Evolutionary conservation across 768 basidiomycete species (phyloP).

Genomic region (Rickenella mellea): DNA sequence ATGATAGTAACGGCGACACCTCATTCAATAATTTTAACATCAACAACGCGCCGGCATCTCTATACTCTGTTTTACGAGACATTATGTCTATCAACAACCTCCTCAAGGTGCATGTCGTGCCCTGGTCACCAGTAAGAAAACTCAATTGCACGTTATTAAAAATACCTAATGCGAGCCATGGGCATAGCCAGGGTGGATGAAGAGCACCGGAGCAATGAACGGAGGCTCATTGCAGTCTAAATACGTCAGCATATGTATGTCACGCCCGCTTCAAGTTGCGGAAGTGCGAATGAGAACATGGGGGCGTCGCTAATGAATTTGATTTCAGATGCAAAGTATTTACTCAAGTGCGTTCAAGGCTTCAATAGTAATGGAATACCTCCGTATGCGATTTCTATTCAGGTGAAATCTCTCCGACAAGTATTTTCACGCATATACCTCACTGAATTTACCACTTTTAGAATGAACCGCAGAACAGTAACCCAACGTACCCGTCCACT

Average conservation of each 20-base stretch:
- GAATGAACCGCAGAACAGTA: constrained; percentile 44
- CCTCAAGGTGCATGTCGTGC: constrained; percentile 47
- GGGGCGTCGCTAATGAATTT: constrained; percentile 5
- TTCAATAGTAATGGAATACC: constrained; percentile 51
- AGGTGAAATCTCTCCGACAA: constrained; percentile 21
- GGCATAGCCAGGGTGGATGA: constrained; percentile 74
- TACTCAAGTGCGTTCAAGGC: constrained; percentile 63
- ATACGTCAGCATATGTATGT: constrained; percentile 41
- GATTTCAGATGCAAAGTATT: constrained; percentile 54
- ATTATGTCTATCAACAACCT: constrained; percentile 47
- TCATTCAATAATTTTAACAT: constrained; percentile 50
- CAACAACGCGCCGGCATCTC: constrained; percentile 45
- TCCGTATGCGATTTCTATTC: constrained; percentile 54
- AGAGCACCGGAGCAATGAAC: constrained; percentile 53
- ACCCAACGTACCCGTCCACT: constrained; percentile 63
- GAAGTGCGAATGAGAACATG: neutral
- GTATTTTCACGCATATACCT: neutral
- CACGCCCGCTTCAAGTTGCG: neutral
- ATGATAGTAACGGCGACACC: constrained; percentile 53
- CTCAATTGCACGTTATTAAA: neutral
- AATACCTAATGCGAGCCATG: neutral
- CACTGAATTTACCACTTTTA: constrained; percentile 17
- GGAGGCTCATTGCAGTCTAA: constrained; percentile 49
- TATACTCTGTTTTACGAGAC: constrained; percentile 56
- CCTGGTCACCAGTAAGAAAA: constrained; percentile 64